Base-by-base conservation (phyloP, 148 eudicot species). In the Rhododendron vialii region DNA sequence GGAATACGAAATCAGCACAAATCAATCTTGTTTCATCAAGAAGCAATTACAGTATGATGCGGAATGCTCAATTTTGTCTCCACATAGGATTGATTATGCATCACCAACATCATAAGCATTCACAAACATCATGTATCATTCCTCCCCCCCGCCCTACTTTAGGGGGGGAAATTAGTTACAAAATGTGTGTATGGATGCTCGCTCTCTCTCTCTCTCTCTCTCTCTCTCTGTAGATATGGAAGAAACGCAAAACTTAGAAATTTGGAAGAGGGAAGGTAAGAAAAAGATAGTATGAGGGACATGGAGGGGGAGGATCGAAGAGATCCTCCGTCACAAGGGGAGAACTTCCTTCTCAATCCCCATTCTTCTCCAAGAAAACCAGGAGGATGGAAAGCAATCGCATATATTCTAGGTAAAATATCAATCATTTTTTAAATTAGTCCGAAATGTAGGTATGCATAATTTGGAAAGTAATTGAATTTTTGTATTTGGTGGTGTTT, bases 381-480 rank as follows among this genome's bases (percentile, higher is more conserved):
- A 86, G 87, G 87, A 75, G 91, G 91, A 82, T 74, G 88, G 83
- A 88, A 78, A 59, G 90, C 91, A 80, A 90, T 90, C 71, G 84
- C 85, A 12, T 90, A 78, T 41, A 80, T 89, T 45, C 83, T 89
- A 50, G 91, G 91, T 89, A 89, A 80, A 2, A 35, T 30, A 18
- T 41, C 15, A 43, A 5, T 3, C 20, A 38, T 22, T n/a, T n/a
- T 26, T 47, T 1, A 24, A 26, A 38, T 30, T 77, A 4, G 18
- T 57, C 1, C 22, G 15, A 10, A 1, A 22, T 33, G 24, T 51
- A 18, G 4, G 28, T 51, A 18, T 20, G 28, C 53, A 28, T 36
- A 30, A 26, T 33, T 63, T 82, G 12, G n/a, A 0, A 51, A 65
- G 10, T 50, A 2, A 30, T 45, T 3, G 0, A 10, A 5, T 4